Conservation (phyloP, 1,284 basidiomycete species). For the Trichosporon sp. region DNA sequence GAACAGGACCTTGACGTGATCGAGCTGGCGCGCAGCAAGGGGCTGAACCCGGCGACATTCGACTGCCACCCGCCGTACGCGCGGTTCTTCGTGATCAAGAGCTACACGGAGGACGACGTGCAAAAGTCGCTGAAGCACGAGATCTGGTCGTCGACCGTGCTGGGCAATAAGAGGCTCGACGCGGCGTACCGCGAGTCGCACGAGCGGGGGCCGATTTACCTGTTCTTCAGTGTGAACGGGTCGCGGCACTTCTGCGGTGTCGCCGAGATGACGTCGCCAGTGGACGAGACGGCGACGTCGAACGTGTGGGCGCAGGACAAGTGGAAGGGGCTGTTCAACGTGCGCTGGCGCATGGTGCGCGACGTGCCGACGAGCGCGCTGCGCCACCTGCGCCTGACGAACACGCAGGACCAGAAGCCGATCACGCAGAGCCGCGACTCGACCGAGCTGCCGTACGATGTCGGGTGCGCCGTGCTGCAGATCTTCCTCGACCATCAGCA, state of each 20-base stretch:
- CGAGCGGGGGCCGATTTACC: conserved; percentile 81
- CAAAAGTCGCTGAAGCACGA: conserved; percentile 95
- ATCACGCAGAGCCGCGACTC: conserved; percentile 73
- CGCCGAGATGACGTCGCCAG: conserved; percentile 87
- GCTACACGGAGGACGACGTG: conserved; percentile 95
- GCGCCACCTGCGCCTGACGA: conserved; percentile 56
- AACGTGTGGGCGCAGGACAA: conserved; percentile 97
- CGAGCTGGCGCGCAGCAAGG: conserved; percentile 75
- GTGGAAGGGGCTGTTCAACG: conserved; percentile 96
- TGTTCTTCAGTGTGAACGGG: conserved; percentile 95
- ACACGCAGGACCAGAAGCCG: conserved; percentile 92
- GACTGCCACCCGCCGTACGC: conserved; percentile 73
- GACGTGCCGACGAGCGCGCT: conserved; percentile 71
- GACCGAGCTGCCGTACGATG: conserved; percentile 77
- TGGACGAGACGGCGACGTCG: conserved; percentile 52
- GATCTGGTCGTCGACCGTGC: conserved; percentile 93
- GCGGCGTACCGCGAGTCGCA: conserved; percentile 88
- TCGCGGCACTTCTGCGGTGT: conserved; percentile 96
- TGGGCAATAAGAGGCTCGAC: conserved; percentile 91
- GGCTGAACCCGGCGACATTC: conserved; percentile 83
- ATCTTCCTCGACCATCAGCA: conserved; percentile 84
- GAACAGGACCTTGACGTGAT: conserved; percentile 65
- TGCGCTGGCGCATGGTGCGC: conserved; percentile 90
- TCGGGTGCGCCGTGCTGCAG: conserved; percentile 86
- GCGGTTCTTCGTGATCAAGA: conserved; percentile 93